Percentiles rank a stretch among this genome's conserved stretches.
These are phyloP conservation scores for Antitrichia curtipendula DNA, from an alignment of 225 moss, liverwort and hornwort genomes.

Conservation along the genomic window DNA sequence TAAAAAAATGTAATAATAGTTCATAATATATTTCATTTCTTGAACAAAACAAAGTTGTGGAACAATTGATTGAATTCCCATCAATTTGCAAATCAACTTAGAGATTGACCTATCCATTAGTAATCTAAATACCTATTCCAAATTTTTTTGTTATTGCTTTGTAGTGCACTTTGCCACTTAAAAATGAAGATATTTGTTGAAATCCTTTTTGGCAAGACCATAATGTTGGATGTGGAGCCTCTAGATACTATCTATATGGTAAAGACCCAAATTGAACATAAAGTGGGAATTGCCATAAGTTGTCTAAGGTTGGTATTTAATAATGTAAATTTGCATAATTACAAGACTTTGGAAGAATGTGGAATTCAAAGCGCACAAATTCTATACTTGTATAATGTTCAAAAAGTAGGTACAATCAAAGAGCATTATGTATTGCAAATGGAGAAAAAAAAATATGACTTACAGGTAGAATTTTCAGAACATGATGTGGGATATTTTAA, in stretches of 20 bases:
- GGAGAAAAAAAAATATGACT: rapidly evolving
- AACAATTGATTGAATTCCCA: neutral
- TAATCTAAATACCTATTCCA: neutral
- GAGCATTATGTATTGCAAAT: neutral
- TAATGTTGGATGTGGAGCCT: neutral
- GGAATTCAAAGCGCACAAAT: rapidly evolving
- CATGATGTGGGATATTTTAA: neutral
- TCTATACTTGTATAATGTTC: neutral
- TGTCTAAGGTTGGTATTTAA: neutral
- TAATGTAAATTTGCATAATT: rapidly evolving
- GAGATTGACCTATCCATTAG: neutral
- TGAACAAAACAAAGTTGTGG: no score
- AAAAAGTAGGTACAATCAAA: rapidly evolving
- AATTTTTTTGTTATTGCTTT: neutral
- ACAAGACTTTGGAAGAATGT: neutral
- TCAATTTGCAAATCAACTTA: neutral
- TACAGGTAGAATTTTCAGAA: neutral
- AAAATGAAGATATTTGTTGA: neutral
- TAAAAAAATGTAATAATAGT: neutral
- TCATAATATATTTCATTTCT: neutral
- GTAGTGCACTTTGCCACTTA: no score
- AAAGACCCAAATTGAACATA: neutral
- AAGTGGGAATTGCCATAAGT: neutral
- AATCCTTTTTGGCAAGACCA: neutral
- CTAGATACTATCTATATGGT: neutral